These are phyloP conservation scores for Auricularia heimuer DNA, from an alignment of 768 basidiomycete genomes.

Conservation along the genomic window DNA sequence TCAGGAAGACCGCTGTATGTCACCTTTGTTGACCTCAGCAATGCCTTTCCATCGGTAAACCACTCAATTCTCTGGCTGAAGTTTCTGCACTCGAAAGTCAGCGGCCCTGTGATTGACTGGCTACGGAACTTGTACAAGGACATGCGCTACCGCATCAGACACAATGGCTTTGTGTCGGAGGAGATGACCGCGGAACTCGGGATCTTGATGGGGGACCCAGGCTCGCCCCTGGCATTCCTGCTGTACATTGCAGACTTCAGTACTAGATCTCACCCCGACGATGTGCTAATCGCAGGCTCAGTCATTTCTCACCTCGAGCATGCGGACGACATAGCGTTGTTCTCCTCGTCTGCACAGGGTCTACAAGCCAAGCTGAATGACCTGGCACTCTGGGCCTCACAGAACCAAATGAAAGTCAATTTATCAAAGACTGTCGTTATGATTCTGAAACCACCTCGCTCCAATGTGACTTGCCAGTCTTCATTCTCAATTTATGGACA, in stretches of 20 bases:
- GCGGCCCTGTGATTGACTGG: conserved; percentile 6
- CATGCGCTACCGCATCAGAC: conserved; percentile 6
- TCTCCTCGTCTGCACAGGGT: too few relatives aligned
- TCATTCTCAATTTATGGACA: too few relatives aligned
- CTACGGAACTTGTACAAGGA: conserved; percentile 7
- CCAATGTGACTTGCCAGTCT: too few relatives aligned
- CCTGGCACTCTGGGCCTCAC: too few relatives aligned
- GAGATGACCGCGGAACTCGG: conserved; percentile 9
- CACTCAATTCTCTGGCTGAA: too few relatives aligned
- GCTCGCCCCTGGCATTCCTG: conserved; percentile 11
- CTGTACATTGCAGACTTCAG: conserved; percentile 10
- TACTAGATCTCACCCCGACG: conserved; percentile 5
- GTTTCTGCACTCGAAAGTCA: too few relatives aligned
- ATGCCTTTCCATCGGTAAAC: conserved; percentile 13
- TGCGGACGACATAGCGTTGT: too few relatives aligned
- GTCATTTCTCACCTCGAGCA: too few relatives aligned
- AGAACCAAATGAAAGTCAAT: too few relatives aligned
- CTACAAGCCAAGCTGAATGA: too few relatives aligned
- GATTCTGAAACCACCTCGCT: too few relatives aligned
- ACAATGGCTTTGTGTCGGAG: conserved; percentile 5
- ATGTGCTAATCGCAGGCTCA: conserved; percentile 8
- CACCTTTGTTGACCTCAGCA: conserved; percentile 19
- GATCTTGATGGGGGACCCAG: conserved; percentile 14
- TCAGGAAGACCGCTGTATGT: conserved; percentile 11
- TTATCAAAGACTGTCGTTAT: too few relatives aligned